Conservation (phyloP, 768 basidiomycete genomes). For the Russula sp. region DNA sequence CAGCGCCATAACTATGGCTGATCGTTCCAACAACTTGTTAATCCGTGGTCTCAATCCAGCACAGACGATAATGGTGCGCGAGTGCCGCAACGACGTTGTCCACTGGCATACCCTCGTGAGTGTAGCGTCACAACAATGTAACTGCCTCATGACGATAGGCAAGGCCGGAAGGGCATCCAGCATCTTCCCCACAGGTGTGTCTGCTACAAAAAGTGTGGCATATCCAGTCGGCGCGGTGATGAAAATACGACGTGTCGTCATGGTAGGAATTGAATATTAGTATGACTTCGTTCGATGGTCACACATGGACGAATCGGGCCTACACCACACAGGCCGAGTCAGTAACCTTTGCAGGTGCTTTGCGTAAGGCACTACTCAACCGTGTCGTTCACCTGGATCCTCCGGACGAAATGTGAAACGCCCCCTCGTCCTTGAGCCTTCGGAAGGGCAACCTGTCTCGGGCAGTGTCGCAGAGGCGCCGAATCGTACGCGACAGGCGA, state of each 20-base stretch:
- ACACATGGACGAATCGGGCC: slow-evolving; percentile 21
- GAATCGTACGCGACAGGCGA: too few species aligned
- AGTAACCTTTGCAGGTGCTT: too few species aligned
- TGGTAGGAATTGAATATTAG: neutral
- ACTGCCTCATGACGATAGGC: neutral
- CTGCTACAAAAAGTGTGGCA: neutral
- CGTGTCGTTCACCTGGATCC: too few species aligned
- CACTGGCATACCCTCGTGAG: too few species aligned
- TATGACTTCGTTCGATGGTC: neutral
- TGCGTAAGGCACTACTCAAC: too few species aligned
- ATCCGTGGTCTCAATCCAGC: neutral
- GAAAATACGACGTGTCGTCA: neutral
- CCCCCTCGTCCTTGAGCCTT: too few species aligned
- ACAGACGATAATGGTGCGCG: neutral
- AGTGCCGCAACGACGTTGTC: neutral
- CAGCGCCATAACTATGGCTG: neutral
- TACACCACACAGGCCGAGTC: too few species aligned
- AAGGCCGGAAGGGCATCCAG: neutral
- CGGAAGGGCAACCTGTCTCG: too few species aligned
- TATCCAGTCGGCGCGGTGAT: neutral
- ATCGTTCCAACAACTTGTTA: too few species aligned
- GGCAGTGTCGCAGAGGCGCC: too few species aligned
- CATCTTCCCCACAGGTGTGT: neutral
- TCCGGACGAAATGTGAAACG: too few species aligned
- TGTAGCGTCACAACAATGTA: too few species aligned